Conservation (phyloP, 257 asterid species). For the Lantana camara region DNA sequence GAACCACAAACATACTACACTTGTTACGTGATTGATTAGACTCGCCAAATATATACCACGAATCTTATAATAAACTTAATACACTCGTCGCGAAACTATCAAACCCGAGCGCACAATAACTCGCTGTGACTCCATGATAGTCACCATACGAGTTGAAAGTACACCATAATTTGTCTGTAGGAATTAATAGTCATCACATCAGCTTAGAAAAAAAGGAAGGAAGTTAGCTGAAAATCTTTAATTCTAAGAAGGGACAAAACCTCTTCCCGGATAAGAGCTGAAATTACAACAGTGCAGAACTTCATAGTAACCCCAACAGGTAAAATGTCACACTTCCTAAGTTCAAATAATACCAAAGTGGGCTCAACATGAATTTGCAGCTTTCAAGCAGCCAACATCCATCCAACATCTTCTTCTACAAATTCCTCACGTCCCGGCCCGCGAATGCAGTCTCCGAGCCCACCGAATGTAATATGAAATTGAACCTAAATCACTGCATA, state of each 20-base stretch:
- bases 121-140: too few relatives aligned
- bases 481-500: too few relatives aligned
- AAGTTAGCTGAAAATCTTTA: constrained; percentile 15
- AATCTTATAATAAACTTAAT: too few relatives aligned
- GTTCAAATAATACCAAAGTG: background rate
- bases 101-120: too few relatives aligned
- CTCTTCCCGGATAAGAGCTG: background rate
- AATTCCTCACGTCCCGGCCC: too few relatives aligned
- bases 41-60: too few relatives aligned
- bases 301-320: background rate
- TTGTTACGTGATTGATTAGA: too few relatives aligned
- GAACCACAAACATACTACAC: too few relatives aligned
- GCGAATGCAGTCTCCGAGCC: too few relatives aligned
- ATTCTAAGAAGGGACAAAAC: constrained; percentile 3
- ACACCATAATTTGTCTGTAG: too few relatives aligned
- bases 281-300: background rate
- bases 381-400: constrained; percentile 4
- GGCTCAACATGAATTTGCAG: background rate
- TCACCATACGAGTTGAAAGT: background rate
- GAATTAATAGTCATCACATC: background rate
- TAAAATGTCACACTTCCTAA: background rate
- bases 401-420: background rate
- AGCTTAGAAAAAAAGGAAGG: background rate
- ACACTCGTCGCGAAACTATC: too few relatives aligned
- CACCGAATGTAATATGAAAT: too few relatives aligned